Evolutionary conservation across 768 basidiomycete genomes (phyloP).

Genomic region (Psilocybe tampanensis): DNA sequence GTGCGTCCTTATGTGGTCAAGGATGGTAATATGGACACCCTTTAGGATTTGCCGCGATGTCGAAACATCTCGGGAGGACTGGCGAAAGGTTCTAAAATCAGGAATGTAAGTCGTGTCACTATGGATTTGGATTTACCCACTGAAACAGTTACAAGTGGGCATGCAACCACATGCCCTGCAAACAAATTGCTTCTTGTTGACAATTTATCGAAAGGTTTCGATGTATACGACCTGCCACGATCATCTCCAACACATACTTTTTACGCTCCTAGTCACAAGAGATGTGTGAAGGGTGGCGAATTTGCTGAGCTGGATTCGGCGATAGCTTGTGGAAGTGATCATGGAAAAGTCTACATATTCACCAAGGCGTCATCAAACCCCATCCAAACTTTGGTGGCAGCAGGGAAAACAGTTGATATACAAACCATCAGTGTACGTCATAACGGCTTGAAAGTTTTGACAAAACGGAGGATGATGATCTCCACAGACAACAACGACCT

Average conservation of each 20-base stretch:
- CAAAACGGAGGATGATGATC: no score
- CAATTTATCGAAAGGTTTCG: constrained; percentile 11
- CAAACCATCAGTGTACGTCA: constrained; percentile 11
- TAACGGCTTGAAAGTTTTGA: background rate
- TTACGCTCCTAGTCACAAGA: background rate
- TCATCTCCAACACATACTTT: constrained; percentile 8
- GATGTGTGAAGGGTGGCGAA: constrained; percentile 6
- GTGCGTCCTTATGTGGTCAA: background rate
- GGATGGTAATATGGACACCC: background rate
- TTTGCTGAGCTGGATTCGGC: background rate
- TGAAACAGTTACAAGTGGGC: background rate
- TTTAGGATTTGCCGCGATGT: constrained; percentile 12
- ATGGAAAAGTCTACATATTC: constrained; percentile 13
- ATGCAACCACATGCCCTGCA: background rate
- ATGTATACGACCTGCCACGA: constrained; percentile 10
- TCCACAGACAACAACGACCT: background rate
- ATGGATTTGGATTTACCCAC: background rate
- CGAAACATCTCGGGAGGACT: constrained; percentile 8
- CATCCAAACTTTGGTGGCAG: constrained; percentile 6
- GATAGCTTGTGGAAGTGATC: constrained; percentile 12
- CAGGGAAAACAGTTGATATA: background rate
- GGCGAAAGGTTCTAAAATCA: constrained; percentile 14
- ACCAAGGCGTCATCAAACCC: background rate
- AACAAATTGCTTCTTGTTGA: constrained; percentile 3
- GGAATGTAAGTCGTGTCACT: constrained; percentile 3